phyloP scores from a whole-genome alignment of 2,329 filamentous ascomycete species.

The Claviceps capensis region DNA sequence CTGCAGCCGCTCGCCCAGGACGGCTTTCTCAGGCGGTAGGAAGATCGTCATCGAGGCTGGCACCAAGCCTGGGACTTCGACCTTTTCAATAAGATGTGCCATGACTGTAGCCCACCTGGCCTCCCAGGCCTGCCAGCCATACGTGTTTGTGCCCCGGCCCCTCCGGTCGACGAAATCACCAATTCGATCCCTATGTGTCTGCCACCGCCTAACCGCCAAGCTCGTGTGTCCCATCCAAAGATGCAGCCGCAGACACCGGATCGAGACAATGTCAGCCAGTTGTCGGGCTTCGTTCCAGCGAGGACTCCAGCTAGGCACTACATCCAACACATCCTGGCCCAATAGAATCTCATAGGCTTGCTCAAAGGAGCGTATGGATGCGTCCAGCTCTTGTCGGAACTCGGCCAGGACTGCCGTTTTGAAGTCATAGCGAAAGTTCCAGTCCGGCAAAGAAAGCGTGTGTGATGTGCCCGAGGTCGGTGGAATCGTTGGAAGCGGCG shows the following conservation, averaged over 20 bases:
- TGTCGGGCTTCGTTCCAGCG: slow-evolving; percentile 90
- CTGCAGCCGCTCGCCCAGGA: slow-evolving; percentile 42
- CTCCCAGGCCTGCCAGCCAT: slow-evolving; percentile 92
- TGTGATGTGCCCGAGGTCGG: slow-evolving; percentile 76
- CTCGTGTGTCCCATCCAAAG: slow-evolving; percentile 71
- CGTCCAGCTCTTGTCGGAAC: slow-evolving; percentile 85
- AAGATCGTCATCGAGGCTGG: slow-evolving; percentile 32
- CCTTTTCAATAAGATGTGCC: slow-evolving; percentile 44
- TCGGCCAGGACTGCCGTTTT: slow-evolving; percentile 86
- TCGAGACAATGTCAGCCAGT: slow-evolving; percentile 65
- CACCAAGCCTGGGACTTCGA: slow-evolving; percentile 35
- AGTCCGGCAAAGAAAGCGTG: slow-evolving; percentile 70
- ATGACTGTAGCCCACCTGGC: slow-evolving; percentile 54
- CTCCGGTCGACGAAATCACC: slow-evolving; percentile 66
- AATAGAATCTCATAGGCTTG: slow-evolving; percentile 76
- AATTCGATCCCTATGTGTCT: slow-evolving; percentile 59
- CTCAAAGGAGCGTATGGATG: slow-evolving; percentile 72
- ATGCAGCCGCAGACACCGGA: slow-evolving; percentile 71
- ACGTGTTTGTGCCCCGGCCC: slow-evolving; percentile 75
- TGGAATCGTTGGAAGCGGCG: slow-evolving; percentile 69
- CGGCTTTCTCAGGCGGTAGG: slow-evolving; percentile 43
- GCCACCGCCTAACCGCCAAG: slow-evolving; percentile 68
- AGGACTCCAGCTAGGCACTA: slow-evolving; percentile 78
- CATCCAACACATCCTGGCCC: slow-evolving; percentile 71
- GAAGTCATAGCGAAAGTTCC: slow-evolving; percentile 91